Percentiles rank a stretch among this genome's conserved stretches.
phyloP scores from a whole-genome alignment of 2,329 filamentous ascomycete genomes.

The Colletotrichum destructivum region DNA sequence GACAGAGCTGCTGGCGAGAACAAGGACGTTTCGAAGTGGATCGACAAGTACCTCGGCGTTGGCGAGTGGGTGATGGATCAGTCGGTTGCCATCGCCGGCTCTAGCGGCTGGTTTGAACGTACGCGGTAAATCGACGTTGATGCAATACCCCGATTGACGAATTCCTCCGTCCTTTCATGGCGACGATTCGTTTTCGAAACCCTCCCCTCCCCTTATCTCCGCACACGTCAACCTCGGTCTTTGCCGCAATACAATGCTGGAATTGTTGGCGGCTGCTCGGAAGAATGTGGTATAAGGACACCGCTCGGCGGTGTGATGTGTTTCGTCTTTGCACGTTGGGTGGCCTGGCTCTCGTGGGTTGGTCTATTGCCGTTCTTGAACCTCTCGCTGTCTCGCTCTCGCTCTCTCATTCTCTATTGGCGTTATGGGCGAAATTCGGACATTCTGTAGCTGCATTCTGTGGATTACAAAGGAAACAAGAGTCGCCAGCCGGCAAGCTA shows the following conservation, averaged over 20 bases:
- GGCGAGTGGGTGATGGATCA: conserved; percentile 99
- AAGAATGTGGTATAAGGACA: neutral
- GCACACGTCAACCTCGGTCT: neutral
- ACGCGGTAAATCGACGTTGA: conserved; percentile 71
- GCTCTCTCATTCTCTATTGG: neutral
- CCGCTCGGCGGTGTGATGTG: conserved; percentile 7
- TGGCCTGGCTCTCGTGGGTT: conserved; percentile 7
- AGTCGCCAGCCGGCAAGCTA: conserved; percentile 15
- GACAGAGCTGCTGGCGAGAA: conserved; percentile 86
- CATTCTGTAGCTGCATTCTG: conserved; percentile 2
- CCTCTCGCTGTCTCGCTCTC: neutral
- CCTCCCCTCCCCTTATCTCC: neutral
- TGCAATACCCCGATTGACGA: neutral
- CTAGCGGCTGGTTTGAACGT: conserved; percentile 92
- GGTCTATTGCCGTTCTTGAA: neutral
- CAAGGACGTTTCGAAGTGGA: conserved; percentile 88
- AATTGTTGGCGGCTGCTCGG: conserved; percentile 27
- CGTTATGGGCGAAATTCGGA: neutral
- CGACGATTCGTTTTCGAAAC: neutral
- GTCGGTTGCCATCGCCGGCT: conserved; percentile 91
- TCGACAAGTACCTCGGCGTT: conserved; percentile 92
- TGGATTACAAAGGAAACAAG: neutral
- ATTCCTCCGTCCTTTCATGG: neutral
- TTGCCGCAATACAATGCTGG: conserved; percentile 4
- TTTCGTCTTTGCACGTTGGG: neutral